Conservation (phyloP, 192 early-diverging fungal species). For the Phycomyces nitens region DNA sequence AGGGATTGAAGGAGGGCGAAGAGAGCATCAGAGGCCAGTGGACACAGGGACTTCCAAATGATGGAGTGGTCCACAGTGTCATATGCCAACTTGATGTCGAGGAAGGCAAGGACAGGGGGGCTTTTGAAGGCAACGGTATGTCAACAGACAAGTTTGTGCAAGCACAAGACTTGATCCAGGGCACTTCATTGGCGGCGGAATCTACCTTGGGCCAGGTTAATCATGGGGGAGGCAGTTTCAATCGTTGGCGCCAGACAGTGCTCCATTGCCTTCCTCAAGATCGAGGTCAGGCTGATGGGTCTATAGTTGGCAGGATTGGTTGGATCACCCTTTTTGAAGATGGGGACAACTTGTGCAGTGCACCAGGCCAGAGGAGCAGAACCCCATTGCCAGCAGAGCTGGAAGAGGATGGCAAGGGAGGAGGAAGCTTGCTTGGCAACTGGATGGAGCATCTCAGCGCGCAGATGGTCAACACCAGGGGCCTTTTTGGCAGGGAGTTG, state of each 20-base stretch:
- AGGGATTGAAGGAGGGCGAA: not conserved
- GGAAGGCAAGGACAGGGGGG: constrained; percentile 13
- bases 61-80: constrained; percentile 16
- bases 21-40: not conserved
- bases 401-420: not conserved
- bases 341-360: constrained; percentile 13
- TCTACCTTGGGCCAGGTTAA: constrained; percentile 23
- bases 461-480: constrained; percentile 22
- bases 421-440: not conserved
- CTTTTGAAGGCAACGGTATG: not conserved
- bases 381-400: constrained; percentile 14
- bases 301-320: constrained; percentile 9
- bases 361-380: constrained; percentile 8
- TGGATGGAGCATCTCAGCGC: constrained; percentile 14
- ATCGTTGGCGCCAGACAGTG: constrained; percentile 1
- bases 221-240: not conserved
- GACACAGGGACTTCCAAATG: constrained; percentile 7
- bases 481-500: constrained; percentile 3
- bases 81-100: constrained; percentile 23
- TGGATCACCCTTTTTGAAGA: constrained; percentile 12
- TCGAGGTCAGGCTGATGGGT: constrained; percentile 10
- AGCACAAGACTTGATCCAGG: constrained; percentile 9
- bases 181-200: constrained; percentile 7
- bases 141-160: constrained; percentile 2
- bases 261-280: constrained; percentile 15